Evolutionary conservation across 352 stramenopile genomes (phyloP), one percentile per base, ranked within the genome.

Genomic region (Phytophthora citrophthora): DNA sequence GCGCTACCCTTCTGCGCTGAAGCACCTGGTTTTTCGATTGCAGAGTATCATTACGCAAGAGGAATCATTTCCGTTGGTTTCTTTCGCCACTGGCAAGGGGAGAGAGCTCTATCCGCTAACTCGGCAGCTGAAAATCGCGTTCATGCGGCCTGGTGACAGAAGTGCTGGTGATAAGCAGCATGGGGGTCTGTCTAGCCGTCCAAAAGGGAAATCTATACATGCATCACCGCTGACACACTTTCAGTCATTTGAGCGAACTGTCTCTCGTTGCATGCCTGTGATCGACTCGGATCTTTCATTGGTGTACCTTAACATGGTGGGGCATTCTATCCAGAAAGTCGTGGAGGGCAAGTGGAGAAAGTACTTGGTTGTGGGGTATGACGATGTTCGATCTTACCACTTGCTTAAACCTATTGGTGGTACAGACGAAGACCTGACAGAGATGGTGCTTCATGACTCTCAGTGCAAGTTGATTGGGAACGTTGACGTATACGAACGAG

Each of bases 311-410:
- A 92, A 75, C 45, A 64, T 95, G 40, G 71, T 95, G 3, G 87
- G 87, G 0, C 81, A 92, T 45, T 74, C 55, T 5, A 76, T 95
- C 20, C 82, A 91, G 57, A 91, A 90, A 67, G 78, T 83, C 13
- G 70, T 90, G 9, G 86, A 95, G 16, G 82, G 81, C 41, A 93
- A 95, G 64, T 95, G 85, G 85, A 84, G 76, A 38, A 91, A 92
- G 41, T 90, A 80, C 20, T 71, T 71, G 45, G 68, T 95, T 39
- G 81, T 83, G 47, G 87, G 87, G 15, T 95, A 83, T 49, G 87
- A 95, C 40, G 27, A 72, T 18, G 60, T 41, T 15, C 69, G 82
- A 23, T 86, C 69, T 11, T 74, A 75, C 32, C 87, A 95, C 54
- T 53, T 95, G 16, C 27, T 92, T 13, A 86, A 85, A 53, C 60